These are phyloP conservation scores for Trichomonascus vanleenenianus DNA, from an alignment of 805 yeast genomes.

Conservation along the genomic window DNA sequence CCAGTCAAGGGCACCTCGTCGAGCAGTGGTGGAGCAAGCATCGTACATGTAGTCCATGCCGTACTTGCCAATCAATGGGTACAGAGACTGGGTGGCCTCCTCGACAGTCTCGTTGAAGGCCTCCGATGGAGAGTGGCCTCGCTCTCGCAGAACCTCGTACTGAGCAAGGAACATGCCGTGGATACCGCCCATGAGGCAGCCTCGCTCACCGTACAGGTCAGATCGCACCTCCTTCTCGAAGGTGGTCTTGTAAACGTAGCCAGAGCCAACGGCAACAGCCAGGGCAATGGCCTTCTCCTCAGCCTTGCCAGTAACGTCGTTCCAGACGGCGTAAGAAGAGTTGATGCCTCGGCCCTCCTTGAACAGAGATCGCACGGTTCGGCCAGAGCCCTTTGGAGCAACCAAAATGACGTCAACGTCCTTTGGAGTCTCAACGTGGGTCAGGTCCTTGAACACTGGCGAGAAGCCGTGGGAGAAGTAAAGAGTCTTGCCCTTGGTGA, in stretches of 20 bases:
- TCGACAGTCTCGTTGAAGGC: slow-evolving; percentile 99
- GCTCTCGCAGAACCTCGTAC: slow-evolving; percentile 98
- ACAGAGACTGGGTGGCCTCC: slow-evolving; percentile 98
- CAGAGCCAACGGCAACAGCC: slow-evolving; percentile 99
- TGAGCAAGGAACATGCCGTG: slow-evolving; percentile 99
- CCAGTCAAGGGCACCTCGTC: slow-evolving; percentile 99
- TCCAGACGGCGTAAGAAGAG: slow-evolving; percentile 99
- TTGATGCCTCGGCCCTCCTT: slow-evolving; percentile 99
- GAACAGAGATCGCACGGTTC: slow-evolving; percentile 98
- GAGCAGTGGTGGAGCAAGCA: slow-evolving; percentile 99
- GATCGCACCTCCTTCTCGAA: slow-evolving; percentile 99
- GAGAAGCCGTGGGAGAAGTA: slow-evolving; percentile 99
- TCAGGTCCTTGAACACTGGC: slow-evolving; percentile 96
- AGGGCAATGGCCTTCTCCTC: slow-evolving; percentile 98
- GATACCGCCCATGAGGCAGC: slow-evolving; percentile 99
- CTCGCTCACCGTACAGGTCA: slow-evolving; percentile 99
- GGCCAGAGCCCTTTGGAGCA: slow-evolving; percentile 99
- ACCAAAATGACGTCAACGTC: slow-evolving; percentile 95
- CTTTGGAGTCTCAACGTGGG: slow-evolving; percentile 91
- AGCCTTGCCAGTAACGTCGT: slow-evolving; percentile 98
- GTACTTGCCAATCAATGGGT: slow-evolving; percentile 98
- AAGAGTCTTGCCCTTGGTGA: slow-evolving; percentile 95
- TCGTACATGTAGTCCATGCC: slow-evolving; percentile 99
- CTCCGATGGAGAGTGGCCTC: slow-evolving; percentile 99
- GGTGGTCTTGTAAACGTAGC: slow-evolving; percentile 99